Conservation (phyloP, 2,329 filamentous ascomycete species). For the Pseudogymnoascus sp. region DNA sequence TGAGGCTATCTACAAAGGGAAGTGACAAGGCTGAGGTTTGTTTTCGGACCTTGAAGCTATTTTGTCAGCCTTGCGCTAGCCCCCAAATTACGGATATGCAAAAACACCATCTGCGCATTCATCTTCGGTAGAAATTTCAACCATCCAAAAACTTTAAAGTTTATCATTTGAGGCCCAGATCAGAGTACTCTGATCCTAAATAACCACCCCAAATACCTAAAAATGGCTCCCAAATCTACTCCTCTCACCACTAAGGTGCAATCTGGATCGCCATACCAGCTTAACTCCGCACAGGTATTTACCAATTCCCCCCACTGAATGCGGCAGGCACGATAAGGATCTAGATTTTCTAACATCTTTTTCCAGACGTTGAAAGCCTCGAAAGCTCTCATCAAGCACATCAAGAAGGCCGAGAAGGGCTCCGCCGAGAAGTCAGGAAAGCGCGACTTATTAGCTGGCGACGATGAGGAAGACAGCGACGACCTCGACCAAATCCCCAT, state of each 20-base stretch:
- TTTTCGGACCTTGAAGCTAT: background rate
- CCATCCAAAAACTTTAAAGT: slow-evolving; percentile 10
- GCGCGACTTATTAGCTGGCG: slow-evolving; percentile 47
- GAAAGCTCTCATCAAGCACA: slow-evolving; percentile 54
- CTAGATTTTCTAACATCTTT: background rate
- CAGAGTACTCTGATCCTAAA: slow-evolving; percentile 8
- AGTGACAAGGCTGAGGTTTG: background rate
- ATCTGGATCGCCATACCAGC: slow-evolving; percentile 29
- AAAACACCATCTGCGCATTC: background rate
- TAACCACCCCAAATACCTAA: slow-evolving; percentile 9
- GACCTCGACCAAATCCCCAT: slow-evolving; percentile 44
- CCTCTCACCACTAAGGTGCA: slow-evolving; percentile 28
- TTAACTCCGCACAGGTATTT: slow-evolving; percentile 27
- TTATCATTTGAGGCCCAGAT: slow-evolving; percentile 8
- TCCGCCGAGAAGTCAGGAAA: slow-evolving; percentile 41
- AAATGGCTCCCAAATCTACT: slow-evolving; percentile 25
- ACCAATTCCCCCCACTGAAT: background rate
- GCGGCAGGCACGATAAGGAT: background rate
- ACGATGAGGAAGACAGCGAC: slow-evolving; percentile 37
- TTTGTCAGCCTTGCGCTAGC: background rate
- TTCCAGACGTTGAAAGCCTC: slow-evolving; percentile 53
- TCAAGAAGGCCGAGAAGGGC: slow-evolving; percentile 49
- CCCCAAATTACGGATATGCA: background rate
- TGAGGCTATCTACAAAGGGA: background rate
- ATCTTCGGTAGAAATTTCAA: slow-evolving; percentile 12